Percentiles rank a stretch among this genome's conserved stretches.
These are phyloP conservation scores for Blastobotrys arbuscula DNA, from an alignment of 1,139 yeast species.

Conservation along the genomic window DNA sequence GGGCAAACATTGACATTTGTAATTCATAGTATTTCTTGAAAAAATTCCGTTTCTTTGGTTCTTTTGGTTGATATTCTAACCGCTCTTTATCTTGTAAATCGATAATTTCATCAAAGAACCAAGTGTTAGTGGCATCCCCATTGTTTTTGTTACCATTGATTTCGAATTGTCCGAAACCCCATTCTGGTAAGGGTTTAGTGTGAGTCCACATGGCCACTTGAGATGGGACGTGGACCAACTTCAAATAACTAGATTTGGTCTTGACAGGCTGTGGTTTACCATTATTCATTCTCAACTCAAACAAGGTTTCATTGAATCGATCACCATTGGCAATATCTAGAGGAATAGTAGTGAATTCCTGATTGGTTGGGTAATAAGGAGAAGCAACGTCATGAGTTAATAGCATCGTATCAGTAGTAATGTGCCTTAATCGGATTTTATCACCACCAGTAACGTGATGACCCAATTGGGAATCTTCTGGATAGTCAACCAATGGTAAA, in stretches of 20 bases:
- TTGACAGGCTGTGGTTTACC: conserved; percentile 52
- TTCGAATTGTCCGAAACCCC: conserved; percentile 92
- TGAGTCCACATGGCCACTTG: conserved; percentile 96
- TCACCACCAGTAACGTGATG: conserved; percentile 55
- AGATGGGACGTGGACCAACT: conserved; percentile 76
- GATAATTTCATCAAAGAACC: conserved; percentile 73
- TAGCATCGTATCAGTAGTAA: conserved; percentile 70
- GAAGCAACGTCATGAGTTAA: conserved; percentile 97
- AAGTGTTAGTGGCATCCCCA: conserved; percentile 58
- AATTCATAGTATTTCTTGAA: conserved; percentile 84
- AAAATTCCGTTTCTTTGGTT: conserved; percentile 61
- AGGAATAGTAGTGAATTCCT: conserved; percentile 75
- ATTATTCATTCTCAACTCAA: conserved; percentile 61
- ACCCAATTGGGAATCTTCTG: conserved; percentile 39
- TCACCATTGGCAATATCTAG: conserved; percentile 53
- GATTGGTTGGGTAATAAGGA: conserved; percentile 85
- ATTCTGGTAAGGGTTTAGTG: conserved; percentile 80
- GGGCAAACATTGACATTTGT: conserved; percentile 84
- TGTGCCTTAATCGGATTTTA: conserved; percentile 72
- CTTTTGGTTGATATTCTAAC: conserved; percentile 45
- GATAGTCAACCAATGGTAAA: conserved; percentile 52
- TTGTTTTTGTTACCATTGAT: conserved; percentile 89
- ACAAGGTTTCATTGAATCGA: conserved; percentile 68
- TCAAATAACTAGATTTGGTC: conserved; percentile 64
- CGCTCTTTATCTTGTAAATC: conserved; percentile 58